Percentiles rank a stretch among this genome's conserved stretches.
phyloP scores from a whole-genome alignment of 2,329 filamentous ascomycete species.

The Penicillium sp. region DNA sequence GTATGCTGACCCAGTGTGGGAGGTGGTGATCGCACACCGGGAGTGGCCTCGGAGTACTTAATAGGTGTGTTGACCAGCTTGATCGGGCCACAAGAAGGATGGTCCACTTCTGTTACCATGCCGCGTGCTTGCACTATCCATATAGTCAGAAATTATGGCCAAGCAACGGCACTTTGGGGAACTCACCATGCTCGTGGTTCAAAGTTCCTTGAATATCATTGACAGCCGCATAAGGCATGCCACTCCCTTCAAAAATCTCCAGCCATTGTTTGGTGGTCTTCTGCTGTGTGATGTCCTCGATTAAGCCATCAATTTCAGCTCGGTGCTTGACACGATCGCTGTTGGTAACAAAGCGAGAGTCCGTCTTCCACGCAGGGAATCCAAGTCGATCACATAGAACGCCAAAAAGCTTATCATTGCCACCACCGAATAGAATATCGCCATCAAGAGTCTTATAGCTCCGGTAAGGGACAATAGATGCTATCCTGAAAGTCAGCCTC shows the following conservation, averaged over 20 bases:
- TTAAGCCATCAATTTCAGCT: constrained; percentile 67
- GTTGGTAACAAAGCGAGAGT: constrained; percentile 55
- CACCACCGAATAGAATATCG: constrained; percentile 58
- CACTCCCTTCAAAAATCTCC: constrained; percentile 75
- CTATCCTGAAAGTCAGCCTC: constrained; percentile 42
- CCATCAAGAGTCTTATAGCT: constrained; percentile 65
- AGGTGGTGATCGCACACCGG: constrained; percentile 68
- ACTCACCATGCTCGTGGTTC: constrained; percentile 71
- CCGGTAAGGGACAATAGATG: constrained; percentile 94
- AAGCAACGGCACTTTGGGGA: not conserved
- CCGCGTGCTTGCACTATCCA: constrained; percentile 59
- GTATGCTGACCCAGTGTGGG: constrained; percentile 86
- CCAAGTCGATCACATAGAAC: constrained; percentile 54
- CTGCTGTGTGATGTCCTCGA: constrained; percentile 66
- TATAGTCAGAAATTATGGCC: not conserved
- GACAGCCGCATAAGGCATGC: constrained; percentile 89
- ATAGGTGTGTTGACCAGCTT: constrained; percentile 91
- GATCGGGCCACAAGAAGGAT: constrained; percentile 74
- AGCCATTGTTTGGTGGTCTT: constrained; percentile 88
- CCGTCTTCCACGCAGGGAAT: constrained; percentile 54
- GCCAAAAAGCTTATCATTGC: constrained; percentile 58
- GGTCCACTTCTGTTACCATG: constrained; percentile 87
- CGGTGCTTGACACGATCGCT: constrained; percentile 60
- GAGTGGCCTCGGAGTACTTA: constrained; percentile 80
- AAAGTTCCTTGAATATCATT: constrained; percentile 86